A percentile compares a stretch with the other conserved stretches of the same genome.
Evolutionary conservation across 352 stramenopile species (phyloP).

Genomic region (Phytophthora sojae): DNA sequence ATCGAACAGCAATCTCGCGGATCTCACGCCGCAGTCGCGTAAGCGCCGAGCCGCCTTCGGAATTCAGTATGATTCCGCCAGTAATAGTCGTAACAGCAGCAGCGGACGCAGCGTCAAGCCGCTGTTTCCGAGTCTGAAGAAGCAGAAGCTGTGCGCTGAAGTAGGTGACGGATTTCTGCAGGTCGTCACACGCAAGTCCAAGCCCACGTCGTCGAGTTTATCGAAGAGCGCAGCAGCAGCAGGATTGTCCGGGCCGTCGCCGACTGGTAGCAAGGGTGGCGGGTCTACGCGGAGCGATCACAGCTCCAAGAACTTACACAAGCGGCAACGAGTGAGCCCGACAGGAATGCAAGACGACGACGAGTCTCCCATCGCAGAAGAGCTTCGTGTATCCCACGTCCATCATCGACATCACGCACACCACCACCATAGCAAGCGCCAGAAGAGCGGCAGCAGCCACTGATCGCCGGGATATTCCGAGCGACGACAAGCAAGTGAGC

Average conservation of each 20-base stretch:
- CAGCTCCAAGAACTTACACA: constrained; percentile 50
- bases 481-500: background rate
- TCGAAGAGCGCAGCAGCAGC: constrained; percentile 20
- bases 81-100: constrained; percentile 23
- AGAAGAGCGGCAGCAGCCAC: constrained; percentile 44
- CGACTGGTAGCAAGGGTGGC: constrained; percentile 23
- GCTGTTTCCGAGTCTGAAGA: constrained; percentile 58
- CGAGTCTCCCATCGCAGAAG: constrained; percentile 50
- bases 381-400: constrained; percentile 39
- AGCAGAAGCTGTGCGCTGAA: constrained; percentile 58
- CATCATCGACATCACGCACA: constrained; percentile 44
- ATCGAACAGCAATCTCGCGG: constrained; percentile 26
- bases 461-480: constrained; percentile 15
- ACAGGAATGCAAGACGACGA: constrained; percentile 42
- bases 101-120: constrained; percentile 35
- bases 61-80: constrained; percentile 20
- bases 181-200: constrained; percentile 51
- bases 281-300: constrained; percentile 22
- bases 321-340: constrained; percentile 47
- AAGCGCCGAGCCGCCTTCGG: constrained; percentile 41
- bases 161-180: constrained; percentile 48
- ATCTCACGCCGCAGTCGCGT: constrained; percentile 44
- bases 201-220: constrained; percentile 25
- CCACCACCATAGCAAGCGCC: constrained; percentile 55
- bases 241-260: constrained; percentile 19